Conservation (phyloP, 306 rosid genomes). For the Fagus crenata region DNA sequence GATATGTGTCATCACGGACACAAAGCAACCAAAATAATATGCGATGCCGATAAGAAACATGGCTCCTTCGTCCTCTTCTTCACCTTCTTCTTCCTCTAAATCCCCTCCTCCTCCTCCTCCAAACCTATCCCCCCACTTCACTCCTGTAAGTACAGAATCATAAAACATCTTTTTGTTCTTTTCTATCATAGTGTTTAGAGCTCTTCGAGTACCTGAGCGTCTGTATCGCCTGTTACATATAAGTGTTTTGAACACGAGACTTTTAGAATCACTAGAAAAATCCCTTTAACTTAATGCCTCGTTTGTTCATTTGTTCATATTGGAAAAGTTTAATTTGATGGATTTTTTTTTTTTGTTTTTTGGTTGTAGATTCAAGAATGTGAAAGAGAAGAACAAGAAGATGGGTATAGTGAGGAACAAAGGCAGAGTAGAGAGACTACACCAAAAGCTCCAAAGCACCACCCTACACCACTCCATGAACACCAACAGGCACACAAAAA, state of each 20-base stretch:
- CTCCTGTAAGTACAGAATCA: conserved; percentile 41
- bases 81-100: conserved; percentile 37
- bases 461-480: conserved; percentile 51
- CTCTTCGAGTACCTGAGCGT: too few relatives aligned
- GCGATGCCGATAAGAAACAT: conserved; percentile 20
- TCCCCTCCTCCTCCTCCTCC: conserved; percentile 35
- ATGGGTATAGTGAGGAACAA: conserved; percentile 34
- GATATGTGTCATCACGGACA: not conserved
- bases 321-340: not conserved
- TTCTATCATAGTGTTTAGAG: too few relatives aligned
- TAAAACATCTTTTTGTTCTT: too few relatives aligned
- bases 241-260: too few relatives aligned
- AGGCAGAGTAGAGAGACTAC: conserved; percentile 41
- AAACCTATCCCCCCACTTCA: conserved; percentile 34
- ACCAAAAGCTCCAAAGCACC: conserved; percentile 44
- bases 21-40: conserved; percentile 8
- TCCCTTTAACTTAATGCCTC: not conserved
- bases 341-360: not conserved
- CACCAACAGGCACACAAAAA: conserved; percentile 17
- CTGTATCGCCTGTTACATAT: too few relatives aligned
- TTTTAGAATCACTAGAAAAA: too few relatives aligned
- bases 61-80: conserved; percentile 39
- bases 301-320: conserved; percentile 16
- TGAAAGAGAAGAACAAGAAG: conserved; percentile 53
- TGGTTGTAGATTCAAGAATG: conserved; percentile 69